A percentile compares a stretch with the other conserved stretches of the same genome.
phyloP scores from a whole-genome alignment of 495 filamentous ascomycete species.

The Viridothelium virens region DNA sequence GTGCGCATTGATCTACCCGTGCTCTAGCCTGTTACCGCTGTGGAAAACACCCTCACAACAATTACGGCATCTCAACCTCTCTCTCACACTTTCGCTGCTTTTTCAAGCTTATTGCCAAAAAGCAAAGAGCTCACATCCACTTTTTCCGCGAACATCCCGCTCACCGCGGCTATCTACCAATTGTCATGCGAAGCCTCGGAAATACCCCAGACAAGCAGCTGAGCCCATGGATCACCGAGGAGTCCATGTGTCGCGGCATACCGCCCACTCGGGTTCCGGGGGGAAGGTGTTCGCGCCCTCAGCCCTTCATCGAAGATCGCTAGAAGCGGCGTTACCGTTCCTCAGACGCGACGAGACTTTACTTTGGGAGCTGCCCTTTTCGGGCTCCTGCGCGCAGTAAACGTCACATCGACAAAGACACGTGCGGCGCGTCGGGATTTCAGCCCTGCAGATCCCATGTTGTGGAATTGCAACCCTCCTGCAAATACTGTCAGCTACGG shows the following conservation, averaged over 20 bases:
- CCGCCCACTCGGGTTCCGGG: not conserved
- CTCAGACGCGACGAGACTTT: not conserved
- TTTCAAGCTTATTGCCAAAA: not conserved
- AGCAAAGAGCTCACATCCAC: not conserved
- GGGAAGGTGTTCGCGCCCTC: not conserved
- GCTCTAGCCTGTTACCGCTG: too few relatives aligned
- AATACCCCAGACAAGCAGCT: not conserved
- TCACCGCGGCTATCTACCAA: not conserved
- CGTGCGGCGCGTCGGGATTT: slow-evolving; percentile 1
- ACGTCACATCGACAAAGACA: slow-evolving; percentile 7
- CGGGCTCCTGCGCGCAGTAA: not conserved
- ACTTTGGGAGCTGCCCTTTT: slow-evolving; percentile 1
- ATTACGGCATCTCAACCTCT: too few relatives aligned
- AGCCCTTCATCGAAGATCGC: not conserved
- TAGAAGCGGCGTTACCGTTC: slow-evolving; percentile 6
- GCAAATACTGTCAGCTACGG: not conserved
- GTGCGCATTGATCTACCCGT: not conserved
- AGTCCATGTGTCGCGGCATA: not conserved
- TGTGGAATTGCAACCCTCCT: slow-evolving; percentile 7
- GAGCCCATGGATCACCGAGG: not conserved
- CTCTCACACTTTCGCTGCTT: too few relatives aligned
- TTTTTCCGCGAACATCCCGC: not conserved
- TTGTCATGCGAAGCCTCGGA: not conserved
- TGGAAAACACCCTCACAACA: too few relatives aligned
- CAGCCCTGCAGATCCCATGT: not conserved